phyloP scores from a whole-genome alignment of 2,329 filamentous ascomycete species.

The Botrytis fragariae region DNA sequence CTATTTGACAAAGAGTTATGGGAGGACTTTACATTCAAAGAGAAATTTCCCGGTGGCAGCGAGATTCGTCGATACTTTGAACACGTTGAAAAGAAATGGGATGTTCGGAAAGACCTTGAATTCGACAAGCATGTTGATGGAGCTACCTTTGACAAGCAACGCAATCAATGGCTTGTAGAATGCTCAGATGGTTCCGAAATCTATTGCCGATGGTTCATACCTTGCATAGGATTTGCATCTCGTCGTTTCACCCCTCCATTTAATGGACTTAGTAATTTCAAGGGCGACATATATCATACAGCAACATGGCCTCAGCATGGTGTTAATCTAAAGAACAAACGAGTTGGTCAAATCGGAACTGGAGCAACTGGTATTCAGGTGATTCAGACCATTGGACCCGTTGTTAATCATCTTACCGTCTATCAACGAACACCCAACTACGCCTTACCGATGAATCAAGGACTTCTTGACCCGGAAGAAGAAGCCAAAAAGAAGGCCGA shows the following conservation, averaged over 20 bases:
- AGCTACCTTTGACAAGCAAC: constrained; percentile 41
- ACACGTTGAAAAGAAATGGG: constrained; percentile 54
- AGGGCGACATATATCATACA: constrained; percentile 33
- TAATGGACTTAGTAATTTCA: constrained; percentile 32
- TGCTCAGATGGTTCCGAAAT: constrained; percentile 40
- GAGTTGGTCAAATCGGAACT: constrained; percentile 25
- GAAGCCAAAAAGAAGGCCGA: constrained; percentile 19
- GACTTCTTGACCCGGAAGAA: constrained; percentile 36
- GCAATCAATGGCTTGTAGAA: constrained; percentile 43
- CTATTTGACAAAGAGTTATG: constrained; percentile 45
- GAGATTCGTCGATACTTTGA: constrained; percentile 59
- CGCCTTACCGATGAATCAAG: constrained; percentile 35
- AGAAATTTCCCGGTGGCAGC: constrained; percentile 50
- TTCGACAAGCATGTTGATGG: constrained; percentile 43
- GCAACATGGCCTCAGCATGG: constrained; percentile 35
- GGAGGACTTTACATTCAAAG: constrained; percentile 57
- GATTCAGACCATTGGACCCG: constrained; percentile 32
- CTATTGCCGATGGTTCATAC: constrained; percentile 31
- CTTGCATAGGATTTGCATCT: constrained; percentile 32
- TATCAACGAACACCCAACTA: constrained; percentile 57
- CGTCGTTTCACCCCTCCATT: constrained; percentile 31
- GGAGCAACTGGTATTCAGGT: constrained; percentile 33
- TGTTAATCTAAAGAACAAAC: constrained; percentile 44
- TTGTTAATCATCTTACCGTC: constrained; percentile 44
- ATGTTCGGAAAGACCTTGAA: constrained; percentile 47